These are phyloP conservation scores for Lactarius quietus DNA, from an alignment of 768 basidiomycete genomes.

Conservation along the genomic window DNA sequence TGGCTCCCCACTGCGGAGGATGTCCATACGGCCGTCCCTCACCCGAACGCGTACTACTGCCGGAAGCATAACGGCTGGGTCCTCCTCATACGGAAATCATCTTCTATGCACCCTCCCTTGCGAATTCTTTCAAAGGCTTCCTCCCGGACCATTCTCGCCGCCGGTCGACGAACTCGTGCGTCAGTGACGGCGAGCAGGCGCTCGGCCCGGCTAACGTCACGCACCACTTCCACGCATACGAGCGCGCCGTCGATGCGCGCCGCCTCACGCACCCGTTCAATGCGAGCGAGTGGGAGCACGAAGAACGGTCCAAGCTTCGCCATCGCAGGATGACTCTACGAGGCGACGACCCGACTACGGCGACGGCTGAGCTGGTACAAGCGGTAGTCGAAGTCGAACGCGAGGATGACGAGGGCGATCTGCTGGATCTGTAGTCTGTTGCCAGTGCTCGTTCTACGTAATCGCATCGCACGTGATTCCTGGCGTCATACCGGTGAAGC, in stretches of 20 bases:
- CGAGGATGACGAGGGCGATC: constrained; percentile 45
- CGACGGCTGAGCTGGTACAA: constrained; percentile 20
- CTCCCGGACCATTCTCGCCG: constrained; percentile 54
- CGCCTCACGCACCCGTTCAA: constrained; percentile 61
- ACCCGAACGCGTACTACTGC: constrained; percentile 82
- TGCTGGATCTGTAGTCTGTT: constrained; percentile 82
- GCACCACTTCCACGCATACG: constrained; percentile 80
- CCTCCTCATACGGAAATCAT: constrained; percentile 64
- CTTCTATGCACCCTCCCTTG: constrained; percentile 59
- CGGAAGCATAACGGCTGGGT: constrained; percentile 82
- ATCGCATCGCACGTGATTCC: constrained; percentile 67
- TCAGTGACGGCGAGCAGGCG: constrained; percentile 47
- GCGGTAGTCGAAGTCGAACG: constrained; percentile 30
- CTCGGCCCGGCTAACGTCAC: constrained; percentile 54
- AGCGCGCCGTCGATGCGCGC: constrained; percentile 63
- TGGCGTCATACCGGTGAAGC: constrained; percentile 62
- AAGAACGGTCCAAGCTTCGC: constrained; percentile 48
- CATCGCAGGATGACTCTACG: constrained; percentile 46
- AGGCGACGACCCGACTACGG: constrained; percentile 17
- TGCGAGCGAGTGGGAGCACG: constrained; percentile 55
- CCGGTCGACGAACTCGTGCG: constrained; percentile 50
- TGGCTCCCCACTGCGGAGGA: constrained; percentile 56
- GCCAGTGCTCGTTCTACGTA: constrained; percentile 76
- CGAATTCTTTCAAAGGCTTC: constrained; percentile 46
- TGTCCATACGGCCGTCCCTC: constrained; percentile 65